Conservation (phyloP, 2,329 filamentous ascomycete species). For the Claviceps monticola region DNA sequence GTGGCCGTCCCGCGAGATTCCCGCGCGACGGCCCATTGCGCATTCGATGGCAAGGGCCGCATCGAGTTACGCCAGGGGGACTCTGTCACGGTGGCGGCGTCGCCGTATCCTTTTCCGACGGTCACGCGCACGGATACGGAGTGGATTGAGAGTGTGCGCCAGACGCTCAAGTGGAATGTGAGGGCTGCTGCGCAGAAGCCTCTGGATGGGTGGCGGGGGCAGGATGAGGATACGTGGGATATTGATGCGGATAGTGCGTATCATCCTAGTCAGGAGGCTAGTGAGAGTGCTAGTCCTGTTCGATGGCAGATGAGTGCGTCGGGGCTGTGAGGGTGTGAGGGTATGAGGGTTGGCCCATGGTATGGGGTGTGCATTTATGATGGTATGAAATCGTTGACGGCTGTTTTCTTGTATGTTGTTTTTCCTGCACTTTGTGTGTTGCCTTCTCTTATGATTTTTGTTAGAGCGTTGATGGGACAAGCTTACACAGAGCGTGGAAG, state of each 20-base stretch:
- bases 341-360: conserved; percentile 7
- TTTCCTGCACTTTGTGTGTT: too few relatives aligned
- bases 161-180: conserved; percentile 90
- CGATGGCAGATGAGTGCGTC: conserved; percentile 61
- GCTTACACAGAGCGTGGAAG: too few relatives aligned
- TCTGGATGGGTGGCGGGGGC: conserved; percentile 39
- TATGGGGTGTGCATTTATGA: too few relatives aligned
- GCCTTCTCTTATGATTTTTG: too few relatives aligned
- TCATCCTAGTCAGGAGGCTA: conserved; percentile 60
- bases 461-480: too few relatives aligned
- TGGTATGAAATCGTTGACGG: too few relatives aligned
- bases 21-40: conserved; percentile 87
- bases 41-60: conserved; percentile 93
- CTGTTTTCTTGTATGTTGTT: too few relatives aligned
- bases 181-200: conserved; percentile 84
- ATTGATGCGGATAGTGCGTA: conserved; percentile 78
- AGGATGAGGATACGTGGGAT: conserved; percentile 45
- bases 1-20: conserved; percentile 75
- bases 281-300: conserved; percentile 51
- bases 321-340: conserved; percentile 27
- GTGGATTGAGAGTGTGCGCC: conserved; percentile 92
- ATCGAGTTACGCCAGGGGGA: conserved; percentile 88
- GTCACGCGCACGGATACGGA: conserved; percentile 81
- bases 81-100: conserved; percentile 90
- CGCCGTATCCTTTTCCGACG: conserved; percentile 93